Conservation (phyloP, 2,329 filamentous ascomycete species). For the Phialemonium atrogriseum region DNA sequence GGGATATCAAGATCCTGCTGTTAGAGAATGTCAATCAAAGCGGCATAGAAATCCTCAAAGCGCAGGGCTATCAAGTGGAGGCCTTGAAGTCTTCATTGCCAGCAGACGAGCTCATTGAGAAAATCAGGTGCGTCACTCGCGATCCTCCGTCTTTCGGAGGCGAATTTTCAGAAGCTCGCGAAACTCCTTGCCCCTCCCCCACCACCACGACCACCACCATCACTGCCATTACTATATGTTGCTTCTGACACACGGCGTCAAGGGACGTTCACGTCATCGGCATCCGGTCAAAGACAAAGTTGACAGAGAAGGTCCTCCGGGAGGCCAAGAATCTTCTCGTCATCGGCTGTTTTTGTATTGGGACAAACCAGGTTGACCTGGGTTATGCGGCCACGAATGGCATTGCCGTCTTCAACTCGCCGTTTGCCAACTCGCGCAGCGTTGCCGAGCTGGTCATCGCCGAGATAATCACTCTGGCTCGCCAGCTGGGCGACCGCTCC, state of each 20-base stretch:
- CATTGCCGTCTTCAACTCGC: slow-evolving; percentile 98
- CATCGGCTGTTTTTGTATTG: slow-evolving; percentile 97
- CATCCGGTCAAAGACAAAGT: slow-evolving; percentile 95
- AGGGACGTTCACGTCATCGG: slow-evolving; percentile 96
- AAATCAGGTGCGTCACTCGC: slow-evolving; percentile 63
- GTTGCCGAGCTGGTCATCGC: slow-evolving; percentile 93
- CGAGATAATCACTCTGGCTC: slow-evolving; percentile 85
- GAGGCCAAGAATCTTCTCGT: slow-evolving; percentile 93
- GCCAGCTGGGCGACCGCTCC: slow-evolving; percentile 87
- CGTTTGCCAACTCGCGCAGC: slow-evolving; percentile 94
- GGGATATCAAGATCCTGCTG: slow-evolving; percentile 92
- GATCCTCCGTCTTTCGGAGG: slow-evolving; percentile 11
- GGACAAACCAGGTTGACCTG: slow-evolving; percentile 90
- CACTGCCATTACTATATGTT: slow-evolving; percentile 1
- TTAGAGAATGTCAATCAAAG: slow-evolving; percentile 94
- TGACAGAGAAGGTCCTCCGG: slow-evolving; percentile 74
- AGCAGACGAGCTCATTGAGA: slow-evolving; percentile 91
- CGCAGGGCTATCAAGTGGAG: slow-evolving; percentile 95
- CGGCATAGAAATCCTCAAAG: slow-evolving; percentile 70
- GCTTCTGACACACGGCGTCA: slow-evolving; percentile 1
- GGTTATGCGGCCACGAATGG: slow-evolving; percentile 74
- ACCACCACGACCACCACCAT: slow-evolving; percentile 2
- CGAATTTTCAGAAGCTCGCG: slow-evolving; percentile 7
- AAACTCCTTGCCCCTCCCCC: slow-evolving; percentile 5
- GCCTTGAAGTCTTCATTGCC: slow-evolving; percentile 79